Evolutionary conservation across 73 alveolate genomes (phyloP), one percentile per base, ranked within the genome.

Genomic region (Paramecium primaurelia): DNA sequence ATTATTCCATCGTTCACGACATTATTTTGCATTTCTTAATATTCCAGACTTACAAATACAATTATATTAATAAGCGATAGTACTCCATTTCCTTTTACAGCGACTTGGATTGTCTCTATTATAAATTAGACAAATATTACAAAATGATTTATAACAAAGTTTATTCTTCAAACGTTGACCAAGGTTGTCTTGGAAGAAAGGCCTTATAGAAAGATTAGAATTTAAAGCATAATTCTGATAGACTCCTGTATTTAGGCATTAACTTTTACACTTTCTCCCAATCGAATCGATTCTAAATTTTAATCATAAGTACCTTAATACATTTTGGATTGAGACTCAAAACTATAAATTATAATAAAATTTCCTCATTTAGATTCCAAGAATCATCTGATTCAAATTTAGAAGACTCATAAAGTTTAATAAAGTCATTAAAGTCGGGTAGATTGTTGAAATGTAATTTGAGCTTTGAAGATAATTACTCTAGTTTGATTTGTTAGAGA

Each of bases 1-100:
- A 59, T 97, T 97, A 85, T 90, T 93, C 98, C 98, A 97, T 71
- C 99, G 86, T 87, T 97, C 99, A 51, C 99, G 51, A 47, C 99
- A 97, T 75, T 97, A 95, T 93, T 97, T 97, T 9, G 91, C 44
- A 47, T 25, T 42, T 44, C 91, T 44, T 8, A 26, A 25, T 4
- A 45, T 4, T 47, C 45, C 36, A 49, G 73, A 42, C 20, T 80
- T 42, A 36, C 91, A 32, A 1, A 8, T 28, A 22, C 8, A n/a
- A 80, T 80, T 80, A 16, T 45, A 80, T 26, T 80, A 80, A 80
- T 40, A 16, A 6, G 91, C 91, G 6, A 80, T 80, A 9, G 28
- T 8, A 22, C 51, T 80, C 91, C 91, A 80, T 80, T 47, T 80
- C 58, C 20, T 80, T 44, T 80, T 80, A 6, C 59, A 36, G 8